A percentile compares a stretch with the other conserved stretches of the same genome.
These are phyloP conservation scores for Sugiyamaella sp. DNA, from an alignment of 1,139 yeast genomes.

Conservation along the genomic window DNA sequence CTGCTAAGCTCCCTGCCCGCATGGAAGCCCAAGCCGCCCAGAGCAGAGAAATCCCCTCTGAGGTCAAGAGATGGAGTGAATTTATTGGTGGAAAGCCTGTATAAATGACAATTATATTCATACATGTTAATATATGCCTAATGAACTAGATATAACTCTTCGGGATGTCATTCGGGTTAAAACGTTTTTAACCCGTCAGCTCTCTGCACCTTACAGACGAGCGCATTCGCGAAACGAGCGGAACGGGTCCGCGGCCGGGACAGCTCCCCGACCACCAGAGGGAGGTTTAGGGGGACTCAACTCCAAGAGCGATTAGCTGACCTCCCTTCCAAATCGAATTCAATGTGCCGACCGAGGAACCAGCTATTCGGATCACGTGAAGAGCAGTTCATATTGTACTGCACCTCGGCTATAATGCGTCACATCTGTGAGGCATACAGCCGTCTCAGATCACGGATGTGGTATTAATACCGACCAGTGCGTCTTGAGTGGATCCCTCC, in stretches of 20 bases:
- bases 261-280: too few species aligned
- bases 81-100: slow-evolving; percentile 92
- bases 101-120: slow-evolving; percentile 41
- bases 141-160: background rate
- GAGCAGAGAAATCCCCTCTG: slow-evolving; percentile 67
- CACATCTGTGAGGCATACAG: background rate
- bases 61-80: slow-evolving; percentile 96
- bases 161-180: too few species aligned
- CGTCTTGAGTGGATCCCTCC: background rate
- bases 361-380: background rate
- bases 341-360: too few species aligned
- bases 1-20: slow-evolving; percentile 60
- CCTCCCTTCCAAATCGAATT: too few species aligned
- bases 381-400: too few species aligned
- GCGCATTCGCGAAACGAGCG: too few species aligned
- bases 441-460: background rate
- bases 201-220: too few species aligned
- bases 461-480: background rate
- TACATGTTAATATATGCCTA: background rate
- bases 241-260: too few species aligned
- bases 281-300: too few species aligned
- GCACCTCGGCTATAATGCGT: slow-evolving; percentile 1
- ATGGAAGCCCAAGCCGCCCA: slow-evolving; percentile 39
- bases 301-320: too few species aligned
- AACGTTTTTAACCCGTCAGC: too few species aligned